phyloP scores from a whole-genome alignment of 2,329 filamentous ascomycete genomes.

The Catunica adiposa region DNA sequence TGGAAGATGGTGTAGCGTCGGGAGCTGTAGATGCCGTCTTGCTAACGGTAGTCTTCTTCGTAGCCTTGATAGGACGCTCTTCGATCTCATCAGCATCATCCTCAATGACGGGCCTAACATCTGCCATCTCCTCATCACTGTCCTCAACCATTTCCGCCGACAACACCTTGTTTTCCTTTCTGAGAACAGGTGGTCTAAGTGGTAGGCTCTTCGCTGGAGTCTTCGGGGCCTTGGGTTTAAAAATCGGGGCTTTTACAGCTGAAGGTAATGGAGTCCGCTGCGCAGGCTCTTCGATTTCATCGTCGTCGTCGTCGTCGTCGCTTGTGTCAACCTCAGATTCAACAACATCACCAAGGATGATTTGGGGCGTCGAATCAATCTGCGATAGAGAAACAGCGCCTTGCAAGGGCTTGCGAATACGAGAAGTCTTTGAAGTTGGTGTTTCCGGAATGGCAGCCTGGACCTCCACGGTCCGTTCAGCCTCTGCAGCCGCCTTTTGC shows the following conservation, averaged over 20 bases:
- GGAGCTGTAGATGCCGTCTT: too few relatives aligned
- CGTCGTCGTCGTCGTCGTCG: neutral
- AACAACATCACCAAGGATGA: neutral
- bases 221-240: neutral
- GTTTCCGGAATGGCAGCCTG: neutral
- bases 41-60: too few relatives aligned
- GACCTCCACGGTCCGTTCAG: neutral
- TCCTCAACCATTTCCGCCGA: slow-evolving; percentile 13
- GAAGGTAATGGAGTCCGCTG: neutral
- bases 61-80: too few relatives aligned
- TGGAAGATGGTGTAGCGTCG: too few relatives aligned
- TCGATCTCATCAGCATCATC: neutral
- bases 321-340: neutral
- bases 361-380: neutral
- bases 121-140: slow-evolving; percentile 9
- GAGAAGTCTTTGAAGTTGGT: neutral
- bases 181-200: neutral
- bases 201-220: neutral
- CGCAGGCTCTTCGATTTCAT: neutral
- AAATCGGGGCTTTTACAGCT: neutral
- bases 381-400: neutral
- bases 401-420: neutral
- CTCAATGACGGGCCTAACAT: too few relatives aligned
- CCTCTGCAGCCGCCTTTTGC: neutral
- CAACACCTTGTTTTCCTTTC: neutral